Conservation (phyloP, 2,329 filamentous ascomycete species). For the Penicillium sp. region DNA sequence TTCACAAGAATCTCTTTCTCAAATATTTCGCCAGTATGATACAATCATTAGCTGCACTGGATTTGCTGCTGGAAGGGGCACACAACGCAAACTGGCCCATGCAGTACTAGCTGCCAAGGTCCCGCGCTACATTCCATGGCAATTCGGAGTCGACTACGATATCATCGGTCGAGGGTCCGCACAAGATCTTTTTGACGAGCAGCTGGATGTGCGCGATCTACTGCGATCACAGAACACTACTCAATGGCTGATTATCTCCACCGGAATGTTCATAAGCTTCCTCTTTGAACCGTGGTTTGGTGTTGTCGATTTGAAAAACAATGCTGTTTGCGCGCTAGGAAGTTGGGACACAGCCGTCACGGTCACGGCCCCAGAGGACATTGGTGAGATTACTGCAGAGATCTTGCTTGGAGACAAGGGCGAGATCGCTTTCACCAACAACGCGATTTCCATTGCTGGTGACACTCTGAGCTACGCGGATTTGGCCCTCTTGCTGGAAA, state of each 20-base stretch:
- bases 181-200: constrained; percentile 69
- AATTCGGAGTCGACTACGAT: constrained; percentile 74
- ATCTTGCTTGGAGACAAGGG: constrained; percentile 41
- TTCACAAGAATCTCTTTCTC: constrained; percentile 39
- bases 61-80: constrained; percentile 57
- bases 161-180: constrained; percentile 58
- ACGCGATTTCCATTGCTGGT: constrained; percentile 61
- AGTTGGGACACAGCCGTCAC: constrained; percentile 65
- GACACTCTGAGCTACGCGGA: constrained; percentile 62
- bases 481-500: constrained; percentile 57
- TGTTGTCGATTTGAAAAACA: constrained; percentile 54
- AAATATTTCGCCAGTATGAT: constrained; percentile 41
- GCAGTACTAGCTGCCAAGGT: constrained; percentile 57
- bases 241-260: constrained; percentile 67
- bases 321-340: constrained; percentile 56
- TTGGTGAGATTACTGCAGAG: constrained; percentile 62
- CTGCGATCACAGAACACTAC: constrained; percentile 52
- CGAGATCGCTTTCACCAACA: constrained; percentile 33
- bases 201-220: constrained; percentile 58
- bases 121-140: constrained; percentile 67
- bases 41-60: constrained; percentile 62
- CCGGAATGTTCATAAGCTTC: constrained; percentile 71
- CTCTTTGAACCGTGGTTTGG: constrained; percentile 65
- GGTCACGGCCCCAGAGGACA: constrained; percentile 64
- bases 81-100: constrained; percentile 58